Percentiles rank a stretch among this genome's conserved stretches.
Evolutionary conservation across 1,284 basidiomycete species (phyloP).

Genomic region (Microstroma glucosiphilum): DNA sequence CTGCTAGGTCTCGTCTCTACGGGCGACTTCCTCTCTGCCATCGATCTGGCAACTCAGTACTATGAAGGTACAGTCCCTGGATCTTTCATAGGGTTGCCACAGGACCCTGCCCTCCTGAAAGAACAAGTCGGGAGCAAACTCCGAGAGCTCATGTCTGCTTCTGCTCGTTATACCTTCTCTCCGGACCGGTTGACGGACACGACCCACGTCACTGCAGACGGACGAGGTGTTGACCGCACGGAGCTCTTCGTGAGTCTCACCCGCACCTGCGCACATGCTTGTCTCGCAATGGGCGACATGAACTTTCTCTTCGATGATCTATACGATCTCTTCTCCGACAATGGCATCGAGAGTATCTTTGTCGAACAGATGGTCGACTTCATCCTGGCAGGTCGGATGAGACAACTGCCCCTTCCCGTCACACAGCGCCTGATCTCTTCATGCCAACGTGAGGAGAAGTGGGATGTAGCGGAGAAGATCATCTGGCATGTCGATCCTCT

Average conservation of each 20-base stretch:
- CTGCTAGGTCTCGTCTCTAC: conserved; percentile 74
- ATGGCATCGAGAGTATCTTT: conserved; percentile 81
- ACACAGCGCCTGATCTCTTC: conserved; percentile 76
- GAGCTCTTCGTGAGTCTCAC: conserved; percentile 83
- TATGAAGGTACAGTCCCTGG: conserved; percentile 76
- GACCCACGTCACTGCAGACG: conserved; percentile 73
- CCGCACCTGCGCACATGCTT: conserved; percentile 71
- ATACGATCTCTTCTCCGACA: conserved; percentile 79
- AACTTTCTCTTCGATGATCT: conserved; percentile 87
- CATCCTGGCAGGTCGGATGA: conserved; percentile 69
- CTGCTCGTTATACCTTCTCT: conserved; percentile 82
- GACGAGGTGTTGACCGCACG: conserved; percentile 85
- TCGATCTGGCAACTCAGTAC: conserved; percentile 76
- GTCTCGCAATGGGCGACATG: conserved; percentile 70
- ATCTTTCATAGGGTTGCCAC: conserved; percentile 79
- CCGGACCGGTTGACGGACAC: conserved; percentile 85
- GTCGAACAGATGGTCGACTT: conserved; percentile 75
- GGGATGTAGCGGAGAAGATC: conserved; percentile 73
- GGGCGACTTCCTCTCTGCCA: conserved; percentile 84
- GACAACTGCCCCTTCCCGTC: conserved; percentile 70
- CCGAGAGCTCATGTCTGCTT: conserved; percentile 76
- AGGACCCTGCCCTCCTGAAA: conserved; percentile 59
- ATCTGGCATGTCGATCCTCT: conserved; percentile 94
- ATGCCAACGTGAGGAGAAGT: conserved; percentile 67
- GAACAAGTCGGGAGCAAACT: conserved; percentile 69